Conservation (phyloP, 805 yeast genomes). For the Starmera amethionina region DNA sequence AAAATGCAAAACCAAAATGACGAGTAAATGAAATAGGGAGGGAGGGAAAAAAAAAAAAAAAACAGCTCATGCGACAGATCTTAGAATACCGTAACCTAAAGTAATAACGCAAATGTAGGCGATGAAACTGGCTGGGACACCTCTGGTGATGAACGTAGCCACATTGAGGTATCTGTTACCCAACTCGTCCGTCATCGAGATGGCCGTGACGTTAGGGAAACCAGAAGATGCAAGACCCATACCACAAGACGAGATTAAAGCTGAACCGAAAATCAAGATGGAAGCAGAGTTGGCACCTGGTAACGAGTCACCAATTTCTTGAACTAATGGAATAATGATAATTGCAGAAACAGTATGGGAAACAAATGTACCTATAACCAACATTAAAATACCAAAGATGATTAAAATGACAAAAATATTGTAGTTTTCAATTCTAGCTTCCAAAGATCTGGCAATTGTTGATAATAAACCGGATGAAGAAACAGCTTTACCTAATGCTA, state of each 20-base stretch:
- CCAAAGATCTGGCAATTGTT: constrained; percentile 66
- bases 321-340: constrained; percentile 81
- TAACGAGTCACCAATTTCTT: constrained; percentile 70
- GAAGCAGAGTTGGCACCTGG: constrained; percentile 63
- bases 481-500: constrained; percentile 89
- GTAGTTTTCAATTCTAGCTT: constrained; percentile 52
- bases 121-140: constrained; percentile 78
- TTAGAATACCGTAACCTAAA: constrained; percentile 75
- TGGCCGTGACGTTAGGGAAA: constrained; percentile 97
- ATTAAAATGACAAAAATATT: constrained; percentile 59
- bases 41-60: no score
- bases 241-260: constrained; percentile 79
- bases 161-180: constrained; percentile 86
- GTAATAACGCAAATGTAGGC: constrained; percentile 66
- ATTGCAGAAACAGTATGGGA: constrained; percentile 96
- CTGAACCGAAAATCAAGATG: constrained; percentile 30
- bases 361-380: constrained; percentile 87
- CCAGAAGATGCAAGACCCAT: constrained; percentile 98
- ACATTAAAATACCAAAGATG: constrained; percentile 74
- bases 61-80: constrained; percentile 8
- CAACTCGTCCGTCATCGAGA: constrained; percentile 83
- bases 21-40: no score
- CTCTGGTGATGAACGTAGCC: constrained; percentile 73
- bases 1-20: no score
- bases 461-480: constrained; percentile 80